Conservation (phyloP, 208 protist species). For the Blastocrithidia nonstop region DNA sequence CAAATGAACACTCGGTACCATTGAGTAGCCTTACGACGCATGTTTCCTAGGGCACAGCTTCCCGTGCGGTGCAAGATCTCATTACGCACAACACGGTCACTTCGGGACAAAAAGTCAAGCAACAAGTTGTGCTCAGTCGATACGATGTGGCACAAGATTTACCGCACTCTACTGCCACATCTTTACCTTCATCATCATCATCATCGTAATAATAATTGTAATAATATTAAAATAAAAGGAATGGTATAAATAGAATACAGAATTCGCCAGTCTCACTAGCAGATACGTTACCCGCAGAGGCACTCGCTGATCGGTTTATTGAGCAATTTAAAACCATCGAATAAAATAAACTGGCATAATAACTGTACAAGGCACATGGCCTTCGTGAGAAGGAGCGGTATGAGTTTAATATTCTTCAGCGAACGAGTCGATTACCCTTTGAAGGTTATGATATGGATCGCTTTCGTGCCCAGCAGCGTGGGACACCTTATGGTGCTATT, state of each 20-base stretch:
- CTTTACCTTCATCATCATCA: no score
- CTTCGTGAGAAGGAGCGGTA: conserved; percentile 68
- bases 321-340: conserved; percentile 1
- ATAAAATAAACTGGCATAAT: conserved; percentile 40
- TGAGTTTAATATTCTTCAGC: conserved; percentile 69
- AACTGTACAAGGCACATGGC: conserved; percentile 53
- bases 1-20: no score
- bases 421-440: conserved; percentile 39
- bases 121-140: conserved; percentile 35
- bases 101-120: conserved; percentile 18
- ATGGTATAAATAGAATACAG: no score
- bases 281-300: no score
- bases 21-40: no score
- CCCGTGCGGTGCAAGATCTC: conserved; percentile 21
- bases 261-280: no score
- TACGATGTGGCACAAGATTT: conserved; percentile 10
- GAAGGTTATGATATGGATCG: conserved; percentile 79
- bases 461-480: conserved; percentile 46
- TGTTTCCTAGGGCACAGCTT: no score
- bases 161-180: not conserved
- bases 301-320: no score
- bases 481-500: conserved; percentile 48
- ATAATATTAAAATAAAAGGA: no score
- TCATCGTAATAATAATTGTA: no score
- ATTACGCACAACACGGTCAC: conserved; percentile 32